Conservation (phyloP, 768 basidiomycete genomes). For the Leccinum pellstonianum region DNA sequence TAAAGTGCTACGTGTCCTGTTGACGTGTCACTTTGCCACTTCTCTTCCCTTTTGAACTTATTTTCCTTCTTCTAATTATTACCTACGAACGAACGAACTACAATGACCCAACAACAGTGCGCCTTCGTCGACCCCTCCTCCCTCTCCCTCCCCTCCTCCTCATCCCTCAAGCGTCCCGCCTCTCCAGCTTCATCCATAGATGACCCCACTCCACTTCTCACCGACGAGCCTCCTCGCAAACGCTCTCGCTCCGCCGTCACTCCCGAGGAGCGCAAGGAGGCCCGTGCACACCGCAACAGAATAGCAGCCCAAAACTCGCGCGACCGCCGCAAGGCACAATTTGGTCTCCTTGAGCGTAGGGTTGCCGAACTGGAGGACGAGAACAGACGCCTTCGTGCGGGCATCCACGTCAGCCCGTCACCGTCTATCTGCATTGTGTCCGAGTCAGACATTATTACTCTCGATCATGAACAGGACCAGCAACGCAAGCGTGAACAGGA, state of each 20-base stretch:
- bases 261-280: conserved; percentile 81
- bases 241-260: conserved; percentile 62
- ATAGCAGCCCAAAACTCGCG: conserved; percentile 93
- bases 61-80: conserved; percentile 4
- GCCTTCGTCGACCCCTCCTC: conserved; percentile 39
- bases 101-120: conserved; percentile 25
- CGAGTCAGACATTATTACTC: conserved; percentile 24
- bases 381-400: conserved; percentile 70
- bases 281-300: conserved; percentile 86
- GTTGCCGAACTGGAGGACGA: conserved; percentile 80
- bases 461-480: conserved; percentile 30
- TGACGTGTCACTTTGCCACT: conserved; percentile 25
- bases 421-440: conserved; percentile 14
- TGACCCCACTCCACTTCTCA: conserved; percentile 1
- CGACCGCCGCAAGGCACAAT: conserved; percentile 87
- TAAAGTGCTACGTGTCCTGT: conserved; percentile 33
- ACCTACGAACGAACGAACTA: not conserved
- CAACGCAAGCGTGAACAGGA: conserved; percentile 38
- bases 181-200: conserved; percentile 29
- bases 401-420: conserved; percentile 34
- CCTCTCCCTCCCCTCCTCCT: conserved; percentile 39
- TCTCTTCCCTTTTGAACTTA: conserved; percentile 19
- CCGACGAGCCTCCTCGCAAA: conserved; percentile 63
- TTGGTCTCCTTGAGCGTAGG: conserved; percentile 59
- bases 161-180: conserved; percentile 28